Evolutionary conservation across 169 alveolate genomes (phyloP), one percentile per base, ranked within the genome.

Genomic region (Eimeria maxima): DNA sequence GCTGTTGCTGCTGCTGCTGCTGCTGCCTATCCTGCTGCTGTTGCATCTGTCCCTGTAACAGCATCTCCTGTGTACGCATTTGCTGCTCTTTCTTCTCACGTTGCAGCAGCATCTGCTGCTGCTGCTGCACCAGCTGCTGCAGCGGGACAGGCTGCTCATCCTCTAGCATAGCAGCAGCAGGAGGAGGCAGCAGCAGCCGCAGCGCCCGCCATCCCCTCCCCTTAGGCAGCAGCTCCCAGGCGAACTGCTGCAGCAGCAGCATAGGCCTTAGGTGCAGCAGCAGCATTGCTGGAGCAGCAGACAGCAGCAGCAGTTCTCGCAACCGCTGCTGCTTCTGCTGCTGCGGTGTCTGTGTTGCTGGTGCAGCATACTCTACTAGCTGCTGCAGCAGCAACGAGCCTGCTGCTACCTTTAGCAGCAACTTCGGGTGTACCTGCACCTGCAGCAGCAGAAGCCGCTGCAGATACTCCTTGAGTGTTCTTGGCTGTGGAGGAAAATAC

Each of bases 391-490:
- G 78, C 78, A 67, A 24, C 78, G 78, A 67, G 38, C 27, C 24
- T 10, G 78, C 78, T 67, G 78, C 78, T 67, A 67, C 78, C 27
- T 67, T 24, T 4, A 67, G 78, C 78, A 67, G 38, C 27, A 29
- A 67, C 78, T 67, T 67, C 44, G 78, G 78, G 78, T 67, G 78
- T 67, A 67, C 24, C 78, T 67, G 78, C 78, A 67, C 78, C 29
- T 67, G 78, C 78, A 67, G 38, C 27, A 67, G 78, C 78, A 67
- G 78, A 3, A 2, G 78, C 78, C 78, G 78, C 78, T 18, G 11
- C 27, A 67, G 14, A 29, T 67, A 67, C 4, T 67, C 78, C 20
- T 24, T 29, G 29, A 67, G 38, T n/a, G 78, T 67, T 8, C 78
- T 13, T 18, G 78, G 78, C 78, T 24, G 38, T 18, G 78, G 38